phyloP scores from a whole-genome alignment of 176 grass and related monocot genomes.

The Zoysia japonica region DNA sequence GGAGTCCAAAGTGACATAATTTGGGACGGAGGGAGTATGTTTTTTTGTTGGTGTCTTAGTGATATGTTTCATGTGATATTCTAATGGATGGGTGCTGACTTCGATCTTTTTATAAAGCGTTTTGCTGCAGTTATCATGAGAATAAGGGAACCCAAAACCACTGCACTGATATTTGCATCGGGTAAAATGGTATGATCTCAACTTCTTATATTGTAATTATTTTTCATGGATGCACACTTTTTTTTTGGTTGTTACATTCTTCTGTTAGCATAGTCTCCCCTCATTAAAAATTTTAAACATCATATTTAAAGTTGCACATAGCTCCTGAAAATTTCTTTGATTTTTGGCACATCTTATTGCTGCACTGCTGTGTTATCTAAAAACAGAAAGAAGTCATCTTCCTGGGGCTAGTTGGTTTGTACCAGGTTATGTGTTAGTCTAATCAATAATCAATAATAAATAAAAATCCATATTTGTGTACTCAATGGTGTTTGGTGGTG shows the following conservation, averaged over 20 bases:
- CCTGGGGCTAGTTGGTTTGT: background rate
- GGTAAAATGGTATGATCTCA: conserved; percentile 86
- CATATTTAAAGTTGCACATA: background rate
- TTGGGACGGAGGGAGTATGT: background rate
- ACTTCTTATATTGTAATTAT: background rate
- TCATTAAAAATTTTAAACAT: conserved; percentile 4
- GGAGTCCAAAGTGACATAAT: no score
- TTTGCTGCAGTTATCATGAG: conserved; percentile 99
- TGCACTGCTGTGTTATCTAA: background rate
- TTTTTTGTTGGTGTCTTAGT: background rate
- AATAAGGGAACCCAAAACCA: conserved; percentile 99
- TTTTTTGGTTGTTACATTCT: background rate
- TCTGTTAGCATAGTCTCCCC: background rate
- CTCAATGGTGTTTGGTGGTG: background rate
- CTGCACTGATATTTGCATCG: conserved; percentile 95
- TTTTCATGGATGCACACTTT: background rate
- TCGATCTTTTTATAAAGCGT: conserved; percentile 60
- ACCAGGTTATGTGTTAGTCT: background rate
- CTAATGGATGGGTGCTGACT: conserved; percentile 18
- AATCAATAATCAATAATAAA: background rate
- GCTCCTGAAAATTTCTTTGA: background rate
- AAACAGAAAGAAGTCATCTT: background rate
- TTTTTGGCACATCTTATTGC: background rate
- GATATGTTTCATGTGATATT: background rate
- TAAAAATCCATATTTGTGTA: background rate